A percentile compares a stretch with the other conserved stretches of the same genome.
Evolutionary conservation across 768 basidiomycete species (phyloP).

Genomic region (Mycena leptocephala): DNA sequence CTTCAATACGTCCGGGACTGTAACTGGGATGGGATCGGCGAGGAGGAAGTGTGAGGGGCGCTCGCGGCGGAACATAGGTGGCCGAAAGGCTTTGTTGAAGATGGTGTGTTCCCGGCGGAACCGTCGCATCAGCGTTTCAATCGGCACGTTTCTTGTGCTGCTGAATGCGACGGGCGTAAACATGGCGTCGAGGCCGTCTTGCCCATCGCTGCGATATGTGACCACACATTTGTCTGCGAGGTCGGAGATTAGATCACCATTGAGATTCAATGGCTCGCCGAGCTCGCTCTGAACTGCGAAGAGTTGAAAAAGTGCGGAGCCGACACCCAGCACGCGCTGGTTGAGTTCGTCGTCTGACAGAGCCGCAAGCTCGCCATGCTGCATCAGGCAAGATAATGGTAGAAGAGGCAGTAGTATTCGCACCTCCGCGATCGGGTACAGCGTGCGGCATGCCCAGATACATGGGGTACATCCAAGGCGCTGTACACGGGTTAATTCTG

Average conservation of each 20-base stretch:
- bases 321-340: too few relatives aligned
- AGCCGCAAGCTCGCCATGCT: too few relatives aligned
- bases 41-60: background rate
- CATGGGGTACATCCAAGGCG: too few relatives aligned
- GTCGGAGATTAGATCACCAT: background rate
- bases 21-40: background rate
- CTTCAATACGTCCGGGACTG: too few relatives aligned
- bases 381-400: too few relatives aligned
- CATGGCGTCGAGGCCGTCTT: background rate
- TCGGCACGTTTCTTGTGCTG: background rate
- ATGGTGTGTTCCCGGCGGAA: background rate
- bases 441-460: too few relatives aligned
- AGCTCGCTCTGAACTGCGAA: background rate
- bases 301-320: background rate
- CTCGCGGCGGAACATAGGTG: background rate
- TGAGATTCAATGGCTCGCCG: background rate
- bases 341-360: too few relatives aligned
- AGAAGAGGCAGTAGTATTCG: too few relatives aligned
- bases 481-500: too few relatives aligned
- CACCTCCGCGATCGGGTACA: too few relatives aligned
- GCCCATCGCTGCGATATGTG: background rate
- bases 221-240: background rate
- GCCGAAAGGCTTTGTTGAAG: background rate
- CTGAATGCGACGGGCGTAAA: background rate
- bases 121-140: background rate